These are phyloP conservation scores for Hypoxylon trugodes DNA, from an alignment of 495 filamentous ascomycete species.

Conservation along the genomic window DNA sequence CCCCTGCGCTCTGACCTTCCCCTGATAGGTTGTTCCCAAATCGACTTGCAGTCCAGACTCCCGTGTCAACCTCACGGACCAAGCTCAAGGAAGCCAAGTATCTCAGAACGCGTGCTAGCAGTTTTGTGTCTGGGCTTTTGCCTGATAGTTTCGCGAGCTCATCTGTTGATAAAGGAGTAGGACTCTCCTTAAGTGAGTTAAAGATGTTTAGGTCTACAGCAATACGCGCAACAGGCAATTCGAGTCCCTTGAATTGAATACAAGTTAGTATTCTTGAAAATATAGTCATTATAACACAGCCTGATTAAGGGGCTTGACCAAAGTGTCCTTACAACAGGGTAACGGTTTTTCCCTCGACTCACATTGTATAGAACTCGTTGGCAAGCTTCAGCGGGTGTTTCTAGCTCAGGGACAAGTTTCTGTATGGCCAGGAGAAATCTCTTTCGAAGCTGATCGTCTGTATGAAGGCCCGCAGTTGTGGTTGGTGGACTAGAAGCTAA, in stretches of 20 bases:
- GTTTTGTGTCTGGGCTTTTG: slow-evolving; percentile 19
- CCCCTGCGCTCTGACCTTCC: slow-evolving; percentile 22
- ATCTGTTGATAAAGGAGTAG: slow-evolving; percentile 23
- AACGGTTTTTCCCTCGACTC: no score
- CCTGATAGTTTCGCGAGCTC: slow-evolving; percentile 22
- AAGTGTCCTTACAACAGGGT: no score
- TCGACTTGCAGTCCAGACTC: slow-evolving; percentile 30
- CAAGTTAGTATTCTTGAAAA: slow-evolving; percentile 6
- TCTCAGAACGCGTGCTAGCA: slow-evolving; percentile 28
- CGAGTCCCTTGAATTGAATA: slow-evolving; percentile 11
- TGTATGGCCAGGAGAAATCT: slow-evolving; percentile 17
- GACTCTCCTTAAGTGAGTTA: slow-evolving; percentile 12
- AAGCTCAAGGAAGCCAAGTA: slow-evolving; percentile 28
- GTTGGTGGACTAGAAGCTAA: not conserved
- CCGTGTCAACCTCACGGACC: slow-evolving; percentile 21
- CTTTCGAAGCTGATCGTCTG: slow-evolving; percentile 27
- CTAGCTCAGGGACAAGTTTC: slow-evolving; percentile 22
- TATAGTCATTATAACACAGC: no score
- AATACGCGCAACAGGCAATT: slow-evolving; percentile 15
- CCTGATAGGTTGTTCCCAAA: slow-evolving; percentile 35
- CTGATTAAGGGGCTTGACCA: no score
- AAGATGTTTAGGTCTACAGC: slow-evolving; percentile 33
- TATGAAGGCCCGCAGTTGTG: not conserved
- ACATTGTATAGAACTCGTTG: slow-evolving; percentile 32
- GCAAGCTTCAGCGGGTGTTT: slow-evolving; percentile 22